Evolutionary conservation across 2,329 filamentous ascomycete genomes (phyloP), one percentile per base, ranked within the genome.

Genomic region (Aspergillus fijiensis): DNA sequence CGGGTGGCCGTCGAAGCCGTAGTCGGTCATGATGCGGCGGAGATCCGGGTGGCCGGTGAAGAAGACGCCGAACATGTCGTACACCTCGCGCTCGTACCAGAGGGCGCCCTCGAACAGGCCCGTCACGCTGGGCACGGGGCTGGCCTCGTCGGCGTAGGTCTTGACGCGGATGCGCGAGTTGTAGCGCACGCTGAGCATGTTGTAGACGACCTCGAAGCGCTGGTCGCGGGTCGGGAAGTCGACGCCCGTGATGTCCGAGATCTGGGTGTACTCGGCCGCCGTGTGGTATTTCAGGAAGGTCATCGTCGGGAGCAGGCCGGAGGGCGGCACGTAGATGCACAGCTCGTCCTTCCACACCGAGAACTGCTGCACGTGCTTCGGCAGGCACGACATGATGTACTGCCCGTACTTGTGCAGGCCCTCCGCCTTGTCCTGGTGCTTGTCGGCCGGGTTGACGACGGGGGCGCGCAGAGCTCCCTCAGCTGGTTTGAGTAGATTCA

Each of bases 291-390:
- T 98, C 71, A 99, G 84, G 82, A 99, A 99, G 63, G 85, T 87
- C 78, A 99, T 93, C 71, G 96, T 90, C 45, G 95, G 95, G 68
- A 97, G 86, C 69, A 98, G 87, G 68, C 92, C 95, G 42, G 90
- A 81, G 1, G 95, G 95, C 51, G 91, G 84, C 73, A 98, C 95
- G 79, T 96, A 94, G 76, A 97, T 91, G 70, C 90, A 92, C 75
- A 99, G 87, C 80, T 99, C 95, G 76, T 99, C 95, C 82, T 99
- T 99, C 95, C 95, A 99, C 58, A 99, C 94, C 12, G 93, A 96
- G 82, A 98, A 98, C 81, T 99, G 95, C 82, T 99, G 96, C 71
- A 99, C 87, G 80, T 96, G 97, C 84, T 97, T 98, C 71, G 95
- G 96, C 73, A 99, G 80, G 78, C 91, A 96, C 68, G 92, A 93